phyloP scores from a whole-genome alignment of 2,329 filamentous ascomycete species.

The Esteya vermicola region DNA sequence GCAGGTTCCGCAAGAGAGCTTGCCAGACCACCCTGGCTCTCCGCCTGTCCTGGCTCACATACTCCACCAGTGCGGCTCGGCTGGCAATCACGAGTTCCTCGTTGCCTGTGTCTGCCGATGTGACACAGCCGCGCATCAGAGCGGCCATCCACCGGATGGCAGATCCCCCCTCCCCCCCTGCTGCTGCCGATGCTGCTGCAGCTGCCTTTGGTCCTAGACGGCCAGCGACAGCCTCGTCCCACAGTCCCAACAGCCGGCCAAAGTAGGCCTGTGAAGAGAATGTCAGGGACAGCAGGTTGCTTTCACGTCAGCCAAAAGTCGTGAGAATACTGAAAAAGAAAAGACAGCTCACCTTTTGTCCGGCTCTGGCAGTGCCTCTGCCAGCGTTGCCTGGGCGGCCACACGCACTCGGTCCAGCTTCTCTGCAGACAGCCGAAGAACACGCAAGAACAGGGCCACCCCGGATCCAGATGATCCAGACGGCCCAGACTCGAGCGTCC shows the following conservation, averaged over 20 bases:
- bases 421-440: constrained; percentile 63
- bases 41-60: constrained; percentile 21
- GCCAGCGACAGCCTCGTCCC: constrained; percentile 15
- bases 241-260: constrained; percentile 32
- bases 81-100: constrained; percentile 60
- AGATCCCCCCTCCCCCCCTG: constrained; percentile 12
- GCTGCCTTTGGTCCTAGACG: constrained; percentile 25
- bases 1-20: constrained; percentile 40
- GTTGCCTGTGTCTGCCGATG: constrained; percentile 63
- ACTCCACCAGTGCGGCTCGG: constrained; percentile 46
- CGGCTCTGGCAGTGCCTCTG: constrained; percentile 22
- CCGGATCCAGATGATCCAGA: not conserved
- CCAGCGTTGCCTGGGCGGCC: constrained; percentile 43
- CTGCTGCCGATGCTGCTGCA: constrained; percentile 16
- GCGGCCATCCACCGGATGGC: constrained; percentile 26
- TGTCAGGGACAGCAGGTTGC: constrained; percentile 22
- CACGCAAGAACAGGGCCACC: constrained; percentile 27
- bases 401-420: constrained; percentile 78
- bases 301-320: not conserved
- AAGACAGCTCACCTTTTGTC: not conserved
- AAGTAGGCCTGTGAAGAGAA: constrained; percentile 51
- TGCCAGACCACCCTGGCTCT: constrained; percentile 20
- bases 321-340: not conserved
- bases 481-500: constrained; percentile 14
- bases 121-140: constrained; percentile 54